phyloP scores from a whole-genome alignment of 352 stramenopile species.

The Vaucheria bursata region DNA sequence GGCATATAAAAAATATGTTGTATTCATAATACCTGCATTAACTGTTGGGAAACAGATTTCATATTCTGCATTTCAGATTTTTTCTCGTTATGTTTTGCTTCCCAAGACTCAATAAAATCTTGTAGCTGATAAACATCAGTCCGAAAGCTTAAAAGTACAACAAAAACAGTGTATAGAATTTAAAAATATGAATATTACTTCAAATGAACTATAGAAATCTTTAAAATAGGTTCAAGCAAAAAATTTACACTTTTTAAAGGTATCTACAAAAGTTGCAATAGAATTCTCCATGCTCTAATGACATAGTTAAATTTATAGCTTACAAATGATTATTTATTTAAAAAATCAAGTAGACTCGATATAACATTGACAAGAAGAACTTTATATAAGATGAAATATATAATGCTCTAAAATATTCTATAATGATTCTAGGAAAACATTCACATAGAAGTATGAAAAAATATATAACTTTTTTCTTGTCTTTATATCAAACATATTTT shows the following conservation, averaged over 20 bases:
- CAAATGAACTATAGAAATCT: not conserved
- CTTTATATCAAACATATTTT: not conserved
- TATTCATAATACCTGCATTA: slow-evolving; percentile 20
- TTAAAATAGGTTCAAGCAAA: not conserved
- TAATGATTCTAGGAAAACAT: too few relatives aligned
- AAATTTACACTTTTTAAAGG: not conserved
- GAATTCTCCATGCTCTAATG: not conserved
- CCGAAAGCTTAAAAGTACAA: slow-evolving; percentile 57
- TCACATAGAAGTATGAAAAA: too few relatives aligned
- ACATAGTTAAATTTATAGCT: too few relatives aligned
- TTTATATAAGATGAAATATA: too few relatives aligned
- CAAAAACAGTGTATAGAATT: not conserved
- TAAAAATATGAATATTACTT: not conserved
- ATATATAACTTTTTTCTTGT: not conserved
- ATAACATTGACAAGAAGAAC: too few relatives aligned
- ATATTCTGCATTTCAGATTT: slow-evolving; percentile 50
- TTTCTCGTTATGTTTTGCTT: slow-evolving; percentile 64
- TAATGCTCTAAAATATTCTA: too few relatives aligned
- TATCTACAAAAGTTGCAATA: not conserved
- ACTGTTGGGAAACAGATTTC: slow-evolving; percentile 37
- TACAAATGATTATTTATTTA: too few relatives aligned
- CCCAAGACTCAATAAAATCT: slow-evolving; percentile 79
- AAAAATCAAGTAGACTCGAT: too few relatives aligned
- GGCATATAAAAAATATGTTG: not conserved
- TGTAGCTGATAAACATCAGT: slow-evolving; percentile 79